phyloP scores from a whole-genome alignment of 257 asterid genomes.

The Solanum ahanhuiri region DNA sequence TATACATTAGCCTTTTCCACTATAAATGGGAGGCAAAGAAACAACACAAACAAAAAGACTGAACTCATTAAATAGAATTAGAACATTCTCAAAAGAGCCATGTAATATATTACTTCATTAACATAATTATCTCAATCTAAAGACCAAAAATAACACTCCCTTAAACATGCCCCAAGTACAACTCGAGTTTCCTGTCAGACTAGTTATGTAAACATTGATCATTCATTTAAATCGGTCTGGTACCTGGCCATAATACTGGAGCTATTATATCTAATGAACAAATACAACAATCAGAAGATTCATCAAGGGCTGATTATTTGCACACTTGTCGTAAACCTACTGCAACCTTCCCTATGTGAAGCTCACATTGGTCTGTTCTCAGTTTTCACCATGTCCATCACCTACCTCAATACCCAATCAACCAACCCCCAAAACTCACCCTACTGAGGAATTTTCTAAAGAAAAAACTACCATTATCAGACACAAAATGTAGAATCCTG shows the following conservation, averaged over 20 bases:
- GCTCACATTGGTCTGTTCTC: neutral
- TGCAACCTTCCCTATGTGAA: neutral
- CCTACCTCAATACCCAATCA: neutral
- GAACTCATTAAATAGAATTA: neutral
- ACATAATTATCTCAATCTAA: neutral
- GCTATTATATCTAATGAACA: neutral
- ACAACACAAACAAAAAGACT: neutral
- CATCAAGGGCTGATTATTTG: neutral
- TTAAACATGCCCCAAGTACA: neutral
- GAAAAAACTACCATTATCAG: neutral
- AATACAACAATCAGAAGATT: neutral
- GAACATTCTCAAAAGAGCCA: neutral
- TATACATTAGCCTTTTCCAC: conserved; percentile 64
- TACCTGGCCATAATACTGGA: neutral
- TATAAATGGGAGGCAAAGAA: conserved; percentile 12
- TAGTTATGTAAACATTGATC: neutral
- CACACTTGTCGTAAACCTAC: neutral
- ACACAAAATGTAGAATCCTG: neutral
- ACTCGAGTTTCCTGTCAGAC: neutral
- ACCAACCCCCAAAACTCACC: neutral
- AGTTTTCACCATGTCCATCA: neutral
- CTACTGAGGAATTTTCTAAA: neutral
- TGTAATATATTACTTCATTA: neutral
- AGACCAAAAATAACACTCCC: neutral
- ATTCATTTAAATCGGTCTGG: neutral